These are phyloP conservation scores for Vanilla planifolia DNA, from an alignment of 106 monocot genomes.

Conservation along the genomic window DNA sequence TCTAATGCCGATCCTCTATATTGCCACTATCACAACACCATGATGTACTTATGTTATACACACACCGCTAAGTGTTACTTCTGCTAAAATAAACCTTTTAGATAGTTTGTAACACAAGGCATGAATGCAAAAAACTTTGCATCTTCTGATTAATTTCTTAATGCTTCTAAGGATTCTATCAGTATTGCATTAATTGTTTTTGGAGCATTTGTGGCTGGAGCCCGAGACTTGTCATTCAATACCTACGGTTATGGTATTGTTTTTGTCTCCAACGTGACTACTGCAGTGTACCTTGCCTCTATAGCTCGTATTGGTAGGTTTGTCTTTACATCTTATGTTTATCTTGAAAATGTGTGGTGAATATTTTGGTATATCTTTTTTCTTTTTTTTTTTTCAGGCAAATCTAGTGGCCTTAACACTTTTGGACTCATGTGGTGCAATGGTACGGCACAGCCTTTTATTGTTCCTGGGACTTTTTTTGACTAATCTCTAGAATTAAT, in stretches of 20 bases:
- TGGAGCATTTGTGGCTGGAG: constrained; percentile 90
- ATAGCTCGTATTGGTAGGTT: constrained; percentile 77
- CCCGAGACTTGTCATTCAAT: constrained; percentile 78
- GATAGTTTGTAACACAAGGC: no score
- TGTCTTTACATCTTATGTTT: constrained; percentile 12
- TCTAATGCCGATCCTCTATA: no score
- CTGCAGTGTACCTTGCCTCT: constrained; percentile 90
- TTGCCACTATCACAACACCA: no score
- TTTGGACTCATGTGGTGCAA: constrained; percentile 99
- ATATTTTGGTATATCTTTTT: constrained; percentile 2
- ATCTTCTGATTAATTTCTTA: constrained; percentile 32
- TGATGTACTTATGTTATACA: no score
- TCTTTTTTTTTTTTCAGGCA: constrained; percentile 32
- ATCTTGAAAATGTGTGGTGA: background rate
- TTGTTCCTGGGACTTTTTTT: background rate
- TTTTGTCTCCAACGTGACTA: constrained; percentile 71
- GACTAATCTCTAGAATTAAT: background rate
- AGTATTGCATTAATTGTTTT: constrained; percentile 76
- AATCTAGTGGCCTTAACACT: constrained; percentile 90
- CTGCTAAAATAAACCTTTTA: no score
- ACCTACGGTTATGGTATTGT: constrained; percentile 75
- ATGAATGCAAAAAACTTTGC: background rate
- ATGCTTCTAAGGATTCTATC: constrained; percentile 42
- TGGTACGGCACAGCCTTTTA: constrained; percentile 27
- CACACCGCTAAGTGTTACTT: no score